phyloP scores from a whole-genome alignment of 805 yeast species.

The Myxozyma mucilagina region DNA sequence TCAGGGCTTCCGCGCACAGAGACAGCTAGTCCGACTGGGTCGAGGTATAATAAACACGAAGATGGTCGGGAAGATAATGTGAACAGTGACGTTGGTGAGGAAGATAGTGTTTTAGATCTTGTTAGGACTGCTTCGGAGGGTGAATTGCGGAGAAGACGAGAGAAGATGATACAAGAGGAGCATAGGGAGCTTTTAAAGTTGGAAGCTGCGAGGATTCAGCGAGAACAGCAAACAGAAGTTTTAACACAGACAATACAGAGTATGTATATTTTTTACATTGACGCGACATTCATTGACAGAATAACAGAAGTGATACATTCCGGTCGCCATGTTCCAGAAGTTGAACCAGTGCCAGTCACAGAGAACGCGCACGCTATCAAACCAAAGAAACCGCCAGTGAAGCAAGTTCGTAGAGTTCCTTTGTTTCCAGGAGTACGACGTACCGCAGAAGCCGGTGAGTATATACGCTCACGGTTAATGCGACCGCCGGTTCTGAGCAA shows the following conservation, averaged over 20 bases:
- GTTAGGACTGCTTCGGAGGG: neutral
- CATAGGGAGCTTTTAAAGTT: neutral
- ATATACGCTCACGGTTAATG: neutral
- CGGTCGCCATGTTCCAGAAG: neutral
- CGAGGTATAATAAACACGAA: neutral
- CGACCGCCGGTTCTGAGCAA: neutral
- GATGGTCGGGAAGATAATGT: neutral
- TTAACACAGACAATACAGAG: too few relatives aligned
- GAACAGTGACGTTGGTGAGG: neutral
- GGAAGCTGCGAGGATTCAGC: neutral
- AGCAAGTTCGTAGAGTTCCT: neutral
- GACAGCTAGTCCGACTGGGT: constrained; percentile 6
- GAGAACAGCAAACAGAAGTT: neutral
- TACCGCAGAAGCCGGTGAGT: neutral
- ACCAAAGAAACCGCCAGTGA: neutral
- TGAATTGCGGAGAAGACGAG: neutral
- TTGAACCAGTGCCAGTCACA: neutral
- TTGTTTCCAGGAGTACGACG: neutral
- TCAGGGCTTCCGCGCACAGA: constrained; percentile 3
- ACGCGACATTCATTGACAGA: too few relatives aligned
- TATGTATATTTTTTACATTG: too few relatives aligned
- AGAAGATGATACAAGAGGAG: neutral
- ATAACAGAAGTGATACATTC: neutral
- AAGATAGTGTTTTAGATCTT: neutral
- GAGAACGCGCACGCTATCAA: neutral